Base-by-base conservation (phyloP, 177 flowering plant genomes). In the Tripterygium wilfordii region DNA sequence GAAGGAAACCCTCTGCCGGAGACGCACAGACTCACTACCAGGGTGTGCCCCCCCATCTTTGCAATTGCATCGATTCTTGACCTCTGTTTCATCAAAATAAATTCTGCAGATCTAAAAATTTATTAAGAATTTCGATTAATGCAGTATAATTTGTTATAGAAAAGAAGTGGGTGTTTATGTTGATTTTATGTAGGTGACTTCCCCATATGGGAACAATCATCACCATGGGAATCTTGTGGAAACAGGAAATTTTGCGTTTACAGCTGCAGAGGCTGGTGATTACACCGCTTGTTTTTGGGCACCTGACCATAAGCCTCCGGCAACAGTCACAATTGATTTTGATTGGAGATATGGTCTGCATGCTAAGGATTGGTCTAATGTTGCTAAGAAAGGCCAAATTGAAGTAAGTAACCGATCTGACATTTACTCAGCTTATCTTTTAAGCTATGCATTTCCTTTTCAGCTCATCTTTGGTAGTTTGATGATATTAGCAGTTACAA, bases 361-460 rank as follows among this genome's bases (percentile, higher is more conserved):
- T 31, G 84, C 95, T 3, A 82, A 72, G 60, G 88, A 80, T 48
- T 82, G 89, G 90, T 52, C 87, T 3, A 78, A 68, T n/a, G 77
- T 85, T 45, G 89, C 88, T 23, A 82, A 80, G 71, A 85, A 80
- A 57, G 89, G 83, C 17, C 74, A 78, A 49, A 42, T 82, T 14
- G 80, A 82, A 20, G 95, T 85, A 55, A 75, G 79, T 28, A 10
- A 12, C 29, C 45, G 21, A 26, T 14, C 13, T 53, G 32, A 36
- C 16, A 4, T 30, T 39, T 23, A 18, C 18, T 15, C 14, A 29
- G 16, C n/a, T 16, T 38, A 18, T 18, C 19, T 17, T 4, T 36
- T 2, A 2, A n/a, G n/a, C n/a, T n/a, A n/a, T n/a, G n/a, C n/a
- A n/a, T n/a, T n/a, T n/a, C n/a, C n/a, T n/a, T n/a, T n/a, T n/a